Conservation (phyloP, 352 stramenopile genomes). For the Phytophthora fragariaefolia region DNA sequence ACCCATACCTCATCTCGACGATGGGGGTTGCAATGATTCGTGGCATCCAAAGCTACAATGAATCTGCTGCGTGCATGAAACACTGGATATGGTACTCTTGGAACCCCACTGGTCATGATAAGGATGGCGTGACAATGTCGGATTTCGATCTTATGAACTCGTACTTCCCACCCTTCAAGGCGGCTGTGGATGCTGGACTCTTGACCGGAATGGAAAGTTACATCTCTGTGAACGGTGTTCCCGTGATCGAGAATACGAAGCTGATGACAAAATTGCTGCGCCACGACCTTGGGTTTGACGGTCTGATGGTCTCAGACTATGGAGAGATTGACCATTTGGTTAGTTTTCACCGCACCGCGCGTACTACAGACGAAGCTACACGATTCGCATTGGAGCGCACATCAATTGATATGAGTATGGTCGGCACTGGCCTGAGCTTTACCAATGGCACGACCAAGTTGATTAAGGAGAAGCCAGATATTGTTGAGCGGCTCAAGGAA, state of each 20-base stretch:
- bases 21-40: constrained; percentile 14
- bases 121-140: constrained; percentile 8
- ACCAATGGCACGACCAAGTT: constrained; percentile 18
- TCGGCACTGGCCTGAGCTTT: constrained; percentile 1
- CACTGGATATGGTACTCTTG: constrained; percentile 16
- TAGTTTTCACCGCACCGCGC: constrained; percentile 38
- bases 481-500: constrained; percentile 45
- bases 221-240: constrained; percentile 16
- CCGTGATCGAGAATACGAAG: constrained; percentile 18
- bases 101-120: not conserved
- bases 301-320: constrained; percentile 80
- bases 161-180: constrained; percentile 19
- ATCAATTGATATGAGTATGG: too few species aligned
- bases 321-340: constrained; percentile 84
- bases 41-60: constrained; percentile 15
- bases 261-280: constrained; percentile 11
- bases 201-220: constrained; percentile 17
- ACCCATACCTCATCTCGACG: constrained; percentile 14
- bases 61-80: constrained; percentile 17
- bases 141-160: constrained; percentile 17
- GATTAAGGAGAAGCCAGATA: constrained; percentile 42
- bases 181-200: constrained; percentile 13
- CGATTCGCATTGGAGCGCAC: constrained; percentile 9
- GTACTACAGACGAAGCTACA: constrained; percentile 4
- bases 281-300: constrained; percentile 10